These are phyloP conservation scores for Penicillium sp. DNA, from an alignment of 2,329 filamentous ascomycete species.

Conservation along the genomic window DNA sequence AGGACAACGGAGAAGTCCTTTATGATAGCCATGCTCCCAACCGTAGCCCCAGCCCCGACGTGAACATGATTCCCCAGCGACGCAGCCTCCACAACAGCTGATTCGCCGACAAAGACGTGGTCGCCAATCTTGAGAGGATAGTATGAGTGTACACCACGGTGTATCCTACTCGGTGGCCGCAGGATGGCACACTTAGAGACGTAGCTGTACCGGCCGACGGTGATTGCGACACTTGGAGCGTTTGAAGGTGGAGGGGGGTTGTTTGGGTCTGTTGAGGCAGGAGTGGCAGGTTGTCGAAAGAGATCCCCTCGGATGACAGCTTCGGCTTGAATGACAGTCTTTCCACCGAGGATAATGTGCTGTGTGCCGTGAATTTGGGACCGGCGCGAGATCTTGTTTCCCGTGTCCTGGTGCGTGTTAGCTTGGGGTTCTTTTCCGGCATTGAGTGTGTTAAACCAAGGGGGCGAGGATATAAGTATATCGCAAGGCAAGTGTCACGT, in stretches of 20 bases:
- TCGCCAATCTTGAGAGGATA: conserved; percentile 92
- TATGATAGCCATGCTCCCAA: conserved; percentile 87
- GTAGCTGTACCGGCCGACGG: conserved; percentile 90
- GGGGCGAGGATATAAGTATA: conserved; percentile 1
- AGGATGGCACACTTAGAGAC: conserved; percentile 78
- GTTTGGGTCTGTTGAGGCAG: conserved; percentile 34
- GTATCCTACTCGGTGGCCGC: conserved; percentile 79
- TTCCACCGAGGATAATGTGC: conserved; percentile 96
- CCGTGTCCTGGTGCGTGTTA: conserved; percentile 72
- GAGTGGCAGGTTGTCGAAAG: conserved; percentile 53
- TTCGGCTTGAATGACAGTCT: conserved; percentile 93
- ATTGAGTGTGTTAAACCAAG: neutral
- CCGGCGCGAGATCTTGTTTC: conserved; percentile 96
- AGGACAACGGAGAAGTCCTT: conserved; percentile 92
- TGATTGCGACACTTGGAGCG: conserved; percentile 62
- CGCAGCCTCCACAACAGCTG: conserved; percentile 79
- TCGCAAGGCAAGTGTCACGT: conserved; percentile 35
- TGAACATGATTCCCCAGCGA: conserved; percentile 83
- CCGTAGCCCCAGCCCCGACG: conserved; percentile 75
- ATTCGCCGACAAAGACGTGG: conserved; percentile 85
- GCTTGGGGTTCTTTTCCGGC: neutral
- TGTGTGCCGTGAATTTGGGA: conserved; percentile 91
- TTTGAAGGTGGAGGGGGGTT: conserved; percentile 39
- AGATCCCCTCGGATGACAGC: conserved; percentile 94
- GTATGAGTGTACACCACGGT: conserved; percentile 67